Evolutionary conservation across 2,329 filamentous ascomycete genomes (phyloP).

Genomic region (Penicillium sp.): DNA sequence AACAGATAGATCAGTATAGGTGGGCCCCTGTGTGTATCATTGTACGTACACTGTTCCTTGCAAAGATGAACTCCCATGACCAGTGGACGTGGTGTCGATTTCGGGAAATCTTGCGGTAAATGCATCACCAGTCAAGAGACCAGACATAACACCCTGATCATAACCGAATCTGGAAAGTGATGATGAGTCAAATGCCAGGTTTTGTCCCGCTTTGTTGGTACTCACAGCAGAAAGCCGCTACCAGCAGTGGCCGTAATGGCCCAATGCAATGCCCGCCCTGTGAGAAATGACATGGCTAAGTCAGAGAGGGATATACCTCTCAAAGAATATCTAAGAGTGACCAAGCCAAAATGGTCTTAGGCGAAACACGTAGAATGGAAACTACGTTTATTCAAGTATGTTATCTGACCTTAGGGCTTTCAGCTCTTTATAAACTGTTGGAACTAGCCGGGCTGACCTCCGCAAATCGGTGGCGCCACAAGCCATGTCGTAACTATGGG

Average conservation of each 20-base stretch:
- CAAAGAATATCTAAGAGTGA: neutral
- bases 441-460: neutral
- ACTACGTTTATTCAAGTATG: neutral
- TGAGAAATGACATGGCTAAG: conserved; percentile 25
- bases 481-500: conserved; percentile 5
- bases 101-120: conserved; percentile 29
- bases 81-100: conserved; percentile 33
- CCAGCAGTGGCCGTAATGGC: conserved; percentile 46
- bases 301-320: neutral
- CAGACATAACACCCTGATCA: conserved; percentile 42
- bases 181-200: neutral
- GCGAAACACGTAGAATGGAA: neutral
- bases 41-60: conserved; percentile 44
- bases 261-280: conserved; percentile 38
- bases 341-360: neutral
- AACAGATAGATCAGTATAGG: neutral
- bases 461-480: conserved; percentile 12
- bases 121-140: conserved; percentile 30
- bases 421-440: conserved; percentile 5
- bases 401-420: conserved; percentile 4
- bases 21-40: neutral
- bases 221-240: conserved; percentile 32
- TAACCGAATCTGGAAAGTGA: conserved; percentile 32
- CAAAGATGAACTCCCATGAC: conserved; percentile 42
- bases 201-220: neutral